Conservation (phyloP, 371 early-diverging fungal species). For the Mucor piriformis region DNA sequence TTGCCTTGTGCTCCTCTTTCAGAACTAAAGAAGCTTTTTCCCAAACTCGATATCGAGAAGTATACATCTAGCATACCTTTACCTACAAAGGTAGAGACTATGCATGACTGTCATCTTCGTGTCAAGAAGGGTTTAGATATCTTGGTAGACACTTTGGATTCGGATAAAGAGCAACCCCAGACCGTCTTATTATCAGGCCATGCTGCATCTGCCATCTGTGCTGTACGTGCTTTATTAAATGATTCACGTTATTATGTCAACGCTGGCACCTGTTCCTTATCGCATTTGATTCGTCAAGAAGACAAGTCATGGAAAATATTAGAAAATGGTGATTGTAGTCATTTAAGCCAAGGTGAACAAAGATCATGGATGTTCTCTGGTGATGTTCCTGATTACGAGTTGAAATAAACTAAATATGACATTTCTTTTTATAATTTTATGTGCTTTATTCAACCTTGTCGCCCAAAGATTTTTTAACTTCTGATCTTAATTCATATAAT, state of each 20-base stretch:
- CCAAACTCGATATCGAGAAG: slow-evolving; percentile 20
- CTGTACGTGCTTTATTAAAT: slow-evolving; percentile 34
- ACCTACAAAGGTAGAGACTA: slow-evolving; percentile 31
- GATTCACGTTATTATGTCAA: slow-evolving; percentile 28
- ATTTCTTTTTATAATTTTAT: neutral
- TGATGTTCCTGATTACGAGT: slow-evolving; percentile 44
- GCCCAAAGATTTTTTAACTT: slow-evolving; percentile 52
- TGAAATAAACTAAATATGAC: slow-evolving; percentile 7
- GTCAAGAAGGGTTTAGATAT: slow-evolving; percentile 31
- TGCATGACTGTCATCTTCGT: slow-evolving; percentile 33
- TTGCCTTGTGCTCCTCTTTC: slow-evolving; percentile 30
- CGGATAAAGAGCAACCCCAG: slow-evolving; percentile 13
- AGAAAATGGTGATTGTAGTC: slow-evolving; percentile 26
- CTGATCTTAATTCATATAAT: slow-evolving; percentile 63
- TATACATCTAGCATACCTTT: slow-evolving; percentile 29
- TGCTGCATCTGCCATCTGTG: slow-evolving; percentile 43
- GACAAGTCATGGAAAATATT: slow-evolving; percentile 30
- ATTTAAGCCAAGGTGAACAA: slow-evolving; percentile 38
- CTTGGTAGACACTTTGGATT: slow-evolving; percentile 28
- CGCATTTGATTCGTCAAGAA: slow-evolving; percentile 31
- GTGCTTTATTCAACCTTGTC: slow-evolving; percentile 25
- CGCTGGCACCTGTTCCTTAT: slow-evolving; percentile 35
- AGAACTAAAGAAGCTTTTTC: slow-evolving; percentile 31
- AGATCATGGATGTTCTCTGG: slow-evolving; percentile 43
- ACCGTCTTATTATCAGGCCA: slow-evolving; percentile 38